Conservation (phyloP, 495 filamentous ascomycete species). For the Astrothelium macrocarpum region DNA sequence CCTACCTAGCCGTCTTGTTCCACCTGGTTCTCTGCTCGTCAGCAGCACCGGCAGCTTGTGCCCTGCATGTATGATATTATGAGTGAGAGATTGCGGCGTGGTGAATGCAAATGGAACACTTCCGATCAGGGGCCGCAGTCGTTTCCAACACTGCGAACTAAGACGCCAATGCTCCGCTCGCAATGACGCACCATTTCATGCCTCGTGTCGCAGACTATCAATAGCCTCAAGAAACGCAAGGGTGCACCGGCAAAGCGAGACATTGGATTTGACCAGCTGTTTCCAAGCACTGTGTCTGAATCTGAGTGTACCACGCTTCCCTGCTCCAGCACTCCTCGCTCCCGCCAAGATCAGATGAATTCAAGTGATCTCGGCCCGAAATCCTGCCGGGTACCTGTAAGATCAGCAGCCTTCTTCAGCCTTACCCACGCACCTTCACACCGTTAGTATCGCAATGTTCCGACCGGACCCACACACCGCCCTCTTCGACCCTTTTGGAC, state of each 20-base stretch:
- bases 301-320: too few species aligned
- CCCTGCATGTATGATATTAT: neutral
- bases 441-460: neutral
- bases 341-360: too few species aligned
- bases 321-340: too few species aligned
- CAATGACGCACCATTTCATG: slow-evolving; percentile 4
- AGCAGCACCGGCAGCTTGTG: neutral
- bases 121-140: neutral
- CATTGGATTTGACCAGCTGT: too few species aligned
- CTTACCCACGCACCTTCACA: neutral
- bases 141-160: neutral
- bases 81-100: neutral
- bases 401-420: slow-evolving; percentile 4
- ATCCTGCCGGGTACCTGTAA: neutral
- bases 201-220: neutral
- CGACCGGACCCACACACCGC: neutral
- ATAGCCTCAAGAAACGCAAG: neutral
- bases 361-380: neutral
- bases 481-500: neutral
- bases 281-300: too few species aligned
- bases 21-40: too few species aligned
- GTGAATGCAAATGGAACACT: too few species aligned
- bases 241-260: too few species aligned
- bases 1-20: too few species aligned
- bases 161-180: neutral